Evolutionary conservation across 805 yeast genomes (phyloP), one percentile per base, ranked within the genome.

Genomic region (Lachancea quebecensis): DNA sequence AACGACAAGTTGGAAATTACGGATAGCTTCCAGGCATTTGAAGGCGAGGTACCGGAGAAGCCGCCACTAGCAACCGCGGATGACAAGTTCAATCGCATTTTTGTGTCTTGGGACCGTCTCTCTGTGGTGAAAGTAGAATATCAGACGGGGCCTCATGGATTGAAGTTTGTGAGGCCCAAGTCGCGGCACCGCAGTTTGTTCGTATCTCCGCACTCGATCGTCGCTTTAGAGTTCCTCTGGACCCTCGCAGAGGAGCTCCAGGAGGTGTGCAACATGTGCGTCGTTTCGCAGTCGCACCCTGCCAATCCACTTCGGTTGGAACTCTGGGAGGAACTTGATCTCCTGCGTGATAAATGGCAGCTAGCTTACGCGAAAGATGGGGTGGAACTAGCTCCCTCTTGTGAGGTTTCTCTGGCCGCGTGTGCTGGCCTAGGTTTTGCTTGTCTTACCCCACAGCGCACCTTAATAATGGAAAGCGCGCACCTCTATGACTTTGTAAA

Each of bases 401-500:
- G 15, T n/a, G n/a, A 10, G 9, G 30, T 32, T 16, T 3, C 48
- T 10, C 39, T 56, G 25, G 47, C 44, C 28, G 41, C 57, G 9
- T 46, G 56, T 12, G 35, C 52, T 15, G 52, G 54, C 40, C 41
- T 57, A 10, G 64, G 64, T 3, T 45, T 56, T 25, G 46, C 56
- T 28, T 29, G 58, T 2, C 45, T 58, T 29, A 45, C 52, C 1
- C 38, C 51, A 4, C n/a, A 16, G 7, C 41, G 41, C 8, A 39
- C 52, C 9, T 14, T 42, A 7, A 21, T 21, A 21, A 7, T 21
- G 25, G 25, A 21, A 7, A 21, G 25, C 25, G 25, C 25, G 25
- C 25, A 7, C 25, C 7, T 21, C 6, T 21, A 21, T 21, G 25
- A 21, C 7, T 21, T 7, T 7, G 7, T 12, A 15, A 40, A 11